Base-by-base conservation (phyloP, 2,329 filamentous ascomycete species). In the Pyrenophora graminea region DNA sequence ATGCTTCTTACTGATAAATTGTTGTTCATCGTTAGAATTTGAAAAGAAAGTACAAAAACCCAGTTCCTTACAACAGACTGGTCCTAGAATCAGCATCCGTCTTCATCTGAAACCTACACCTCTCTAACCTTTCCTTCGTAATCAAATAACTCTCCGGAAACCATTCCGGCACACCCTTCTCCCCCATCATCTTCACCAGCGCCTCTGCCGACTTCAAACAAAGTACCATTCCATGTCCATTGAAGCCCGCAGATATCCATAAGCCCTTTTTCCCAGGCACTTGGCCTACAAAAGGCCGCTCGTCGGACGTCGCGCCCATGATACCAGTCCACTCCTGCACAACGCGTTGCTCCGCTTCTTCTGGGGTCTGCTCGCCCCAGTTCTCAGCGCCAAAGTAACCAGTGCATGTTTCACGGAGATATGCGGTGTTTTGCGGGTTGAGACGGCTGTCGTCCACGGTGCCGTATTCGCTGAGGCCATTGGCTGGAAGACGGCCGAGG, bases 171-270 rank as follows among this genome's bases (percentile, higher is more conserved):
- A 58, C 60, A 9, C 63, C 66, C 13, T 44, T 73, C 53, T 62
- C 58, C 17, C 68, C 37, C 55, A 85, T 77, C 80, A 86, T 84
- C 25, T 74, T 70, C 1, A 78, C 81, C 51, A 88, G 59, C 0
- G 80, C 85, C 58, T 80, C 78, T 0, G 84, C 84, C 23, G 79
- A 81, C 65, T 84, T 80, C 73, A 84, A 81, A 47, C 83, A 83
- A 27, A 84, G 68, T 1, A 85, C 85, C 85, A 87, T 88, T 0
- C 85, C 68, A 66, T 88, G 84, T 1, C 86, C 86, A 56, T 86
- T 85, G 56, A 88, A 88, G 5, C 82, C 79, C 3, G 81, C 82
- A 27, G 79, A 76, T 1, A 85, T 73, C 76, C 81, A 86, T 18
- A 87, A 62, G 1, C 78, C 76, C 4, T 70, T 48, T 38, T 67